phyloP scores from a whole-genome alignment of 805 yeast genomes.

The Candida nanaspora region DNA sequence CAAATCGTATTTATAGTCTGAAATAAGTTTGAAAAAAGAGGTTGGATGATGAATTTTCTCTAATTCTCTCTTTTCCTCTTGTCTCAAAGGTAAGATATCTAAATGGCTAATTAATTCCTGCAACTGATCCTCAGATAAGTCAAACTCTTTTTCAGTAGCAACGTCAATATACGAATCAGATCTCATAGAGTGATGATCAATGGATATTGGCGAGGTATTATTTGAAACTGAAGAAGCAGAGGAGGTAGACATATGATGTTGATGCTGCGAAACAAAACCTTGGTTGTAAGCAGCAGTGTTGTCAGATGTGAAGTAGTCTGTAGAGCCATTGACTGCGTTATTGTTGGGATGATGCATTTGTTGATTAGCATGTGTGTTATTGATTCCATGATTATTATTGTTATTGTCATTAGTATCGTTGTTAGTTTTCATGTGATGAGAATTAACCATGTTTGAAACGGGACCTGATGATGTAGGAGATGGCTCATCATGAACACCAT shows the following conservation, averaged over 20 bases:
- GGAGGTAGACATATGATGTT: too few relatives aligned
- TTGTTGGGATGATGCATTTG: too few relatives aligned
- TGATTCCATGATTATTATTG: too few relatives aligned
- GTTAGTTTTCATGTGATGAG: too few relatives aligned
- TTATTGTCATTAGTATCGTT: too few relatives aligned
- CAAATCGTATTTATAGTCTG: not conserved
- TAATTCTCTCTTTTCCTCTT: not conserved
- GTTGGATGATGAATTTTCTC: not conserved
- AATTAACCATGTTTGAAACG: too few relatives aligned
- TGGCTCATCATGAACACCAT: not conserved
- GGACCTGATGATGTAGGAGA: not conserved
- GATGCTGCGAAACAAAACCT: too few relatives aligned
- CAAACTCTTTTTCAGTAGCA: not conserved
- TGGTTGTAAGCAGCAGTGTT: too few relatives aligned
- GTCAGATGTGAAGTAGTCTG: too few relatives aligned
- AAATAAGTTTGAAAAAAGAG: not conserved
- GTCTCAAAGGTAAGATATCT: constrained; percentile 1
- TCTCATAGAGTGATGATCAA: not conserved
- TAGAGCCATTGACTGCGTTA: too few relatives aligned
- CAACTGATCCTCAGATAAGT: not conserved
- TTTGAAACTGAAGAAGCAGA: not conserved
- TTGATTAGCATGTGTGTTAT: too few relatives aligned
- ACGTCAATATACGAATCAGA: not conserved
- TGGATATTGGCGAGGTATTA: not conserved
- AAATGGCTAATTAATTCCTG: not conserved